Base-by-base conservation (phyloP, 371 early-diverging fungal genomes). In the Mortierella sp. region DNA sequence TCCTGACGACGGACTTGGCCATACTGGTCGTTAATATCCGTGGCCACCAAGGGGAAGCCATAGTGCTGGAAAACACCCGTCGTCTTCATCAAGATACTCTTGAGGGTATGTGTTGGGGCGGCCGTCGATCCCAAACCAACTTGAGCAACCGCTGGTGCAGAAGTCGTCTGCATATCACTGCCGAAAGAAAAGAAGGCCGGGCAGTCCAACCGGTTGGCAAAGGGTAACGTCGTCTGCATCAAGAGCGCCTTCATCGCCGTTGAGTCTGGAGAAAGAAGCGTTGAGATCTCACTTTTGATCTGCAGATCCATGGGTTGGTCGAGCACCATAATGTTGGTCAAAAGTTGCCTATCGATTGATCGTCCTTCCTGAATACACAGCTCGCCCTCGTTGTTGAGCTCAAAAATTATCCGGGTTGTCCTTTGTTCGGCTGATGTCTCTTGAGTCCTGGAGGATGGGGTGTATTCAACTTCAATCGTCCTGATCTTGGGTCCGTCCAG, bases 221-320 rank as follows among this genome's bases (percentile, higher is more conserved):
- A 82, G 10, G 68, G 73, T 12, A 79, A 35, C 27, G 58, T 65
- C 8, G 77, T 77, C 38, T 79, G 71, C 7, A 29, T 18, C 48
- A 77, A 35, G 14, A 86, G 65, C 0, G 79, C 75, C 12, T 43
- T 76, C 68, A 86, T 16, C 2, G 35, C 48, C 5, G 70, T 56
- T 0, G 76, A 44, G 16, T 76, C 72, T 8, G 55, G 48, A 4
- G 55, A 43, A n/a, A 86, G 63, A 1, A 14, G 58, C 18, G 82
- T 76, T 21, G 70, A 46, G 7, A 81, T 18, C 58, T 82, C 82
- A 63, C 82, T 68, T 16, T 76, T 73, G 44, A 86, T 74, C 60
- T 86, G 86, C 14, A 86, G 43, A 75, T 86, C 86, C 24, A 77
- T 77, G 3, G 86, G 82, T 43, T 82, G 86, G n/a, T 70, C 72